Conservation (phyloP, 495 filamentous ascomycete species). For the Neurospora sp. region DNA sequence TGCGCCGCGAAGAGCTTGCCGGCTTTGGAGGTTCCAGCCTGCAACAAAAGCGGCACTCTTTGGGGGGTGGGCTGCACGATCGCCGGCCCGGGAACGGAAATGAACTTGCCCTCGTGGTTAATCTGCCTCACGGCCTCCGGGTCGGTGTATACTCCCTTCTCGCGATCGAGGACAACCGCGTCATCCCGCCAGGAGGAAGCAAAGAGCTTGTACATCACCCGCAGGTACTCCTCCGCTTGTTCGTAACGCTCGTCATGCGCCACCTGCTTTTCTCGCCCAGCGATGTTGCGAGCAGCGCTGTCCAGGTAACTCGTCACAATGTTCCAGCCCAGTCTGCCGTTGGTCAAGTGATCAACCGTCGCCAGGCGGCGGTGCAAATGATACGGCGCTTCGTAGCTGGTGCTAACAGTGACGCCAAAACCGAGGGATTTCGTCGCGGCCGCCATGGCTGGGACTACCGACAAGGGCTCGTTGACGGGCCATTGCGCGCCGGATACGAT, state of each 20-base stretch:
- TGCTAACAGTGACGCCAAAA: slow-evolving; percentile 55
- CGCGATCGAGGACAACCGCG: slow-evolving; percentile 48
- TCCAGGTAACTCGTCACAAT: slow-evolving; percentile 62
- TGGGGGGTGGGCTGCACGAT: slow-evolving; percentile 56
- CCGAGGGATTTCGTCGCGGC: slow-evolving; percentile 50
- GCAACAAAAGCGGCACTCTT: slow-evolving; percentile 53
- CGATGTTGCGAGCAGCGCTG: slow-evolving; percentile 54
- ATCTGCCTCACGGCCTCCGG: slow-evolving; percentile 51
- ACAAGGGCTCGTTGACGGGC: slow-evolving; percentile 48
- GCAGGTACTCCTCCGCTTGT: slow-evolving; percentile 57
- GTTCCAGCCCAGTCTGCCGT: slow-evolving; percentile 37
- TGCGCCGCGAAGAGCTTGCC: slow-evolving; percentile 56
- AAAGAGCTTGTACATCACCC: slow-evolving; percentile 60
- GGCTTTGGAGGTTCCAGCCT: slow-evolving; percentile 54
- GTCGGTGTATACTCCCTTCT: slow-evolving; percentile 48
- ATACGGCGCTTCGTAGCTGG: slow-evolving; percentile 62
- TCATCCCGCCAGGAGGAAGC: slow-evolving; percentile 62
- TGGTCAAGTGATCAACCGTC: slow-evolving; percentile 58
- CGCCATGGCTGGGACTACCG: slow-evolving; percentile 38
- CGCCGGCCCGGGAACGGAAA: slow-evolving; percentile 54
- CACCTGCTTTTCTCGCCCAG: slow-evolving; percentile 38
- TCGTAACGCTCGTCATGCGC: slow-evolving; percentile 60
- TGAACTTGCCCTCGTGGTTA: slow-evolving; percentile 58
- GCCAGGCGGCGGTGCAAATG: slow-evolving; percentile 55
- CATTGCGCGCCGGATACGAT: slow-evolving; percentile 54